Conservation (phyloP, 371 early-diverging fungal genomes). For the Zychaea mexicana region DNA sequence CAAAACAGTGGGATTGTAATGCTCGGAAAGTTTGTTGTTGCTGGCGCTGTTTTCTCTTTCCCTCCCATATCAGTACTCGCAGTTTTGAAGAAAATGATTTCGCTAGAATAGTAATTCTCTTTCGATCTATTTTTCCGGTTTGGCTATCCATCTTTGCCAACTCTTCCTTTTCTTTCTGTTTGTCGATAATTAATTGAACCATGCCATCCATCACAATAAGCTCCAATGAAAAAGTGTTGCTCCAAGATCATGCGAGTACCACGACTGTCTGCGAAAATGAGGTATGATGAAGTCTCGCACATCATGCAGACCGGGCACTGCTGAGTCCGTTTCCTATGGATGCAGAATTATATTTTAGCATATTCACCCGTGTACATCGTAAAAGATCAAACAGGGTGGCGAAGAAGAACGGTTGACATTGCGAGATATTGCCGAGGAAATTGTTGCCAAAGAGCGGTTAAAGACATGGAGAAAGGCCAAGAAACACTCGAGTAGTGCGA, state of each 20-base stretch:
- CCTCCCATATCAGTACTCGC: not conserved
- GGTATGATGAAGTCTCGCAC: too few species aligned
- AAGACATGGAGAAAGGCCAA: not conserved
- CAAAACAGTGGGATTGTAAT: not conserved
- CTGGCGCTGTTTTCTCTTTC: not conserved
- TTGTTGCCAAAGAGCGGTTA: not conserved
- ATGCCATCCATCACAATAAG: not conserved
- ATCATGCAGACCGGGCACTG: too few species aligned
- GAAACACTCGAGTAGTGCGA: not conserved
- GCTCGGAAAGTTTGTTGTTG: not conserved
- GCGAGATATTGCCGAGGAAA: constrained; percentile 1
- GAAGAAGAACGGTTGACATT: not conserved
- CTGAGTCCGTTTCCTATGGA: too few species aligned
- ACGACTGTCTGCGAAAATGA: not conserved
- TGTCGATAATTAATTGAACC: not conserved
- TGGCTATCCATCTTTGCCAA: not conserved
- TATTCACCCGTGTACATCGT: not conserved
- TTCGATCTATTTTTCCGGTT: constrained; percentile 1
- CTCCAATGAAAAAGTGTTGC: not conserved
- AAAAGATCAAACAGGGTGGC: not conserved
- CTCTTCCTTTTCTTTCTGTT: not conserved
- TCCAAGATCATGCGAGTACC: not conserved
- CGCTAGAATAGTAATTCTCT: constrained; percentile 2
- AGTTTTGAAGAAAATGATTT: not conserved
- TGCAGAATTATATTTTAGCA: not conserved